Evolutionary conservation across 371 early-diverging fungal species (phyloP), one percentile per base, ranked within the genome.

Genomic region (Mortierella polycephala): DNA sequence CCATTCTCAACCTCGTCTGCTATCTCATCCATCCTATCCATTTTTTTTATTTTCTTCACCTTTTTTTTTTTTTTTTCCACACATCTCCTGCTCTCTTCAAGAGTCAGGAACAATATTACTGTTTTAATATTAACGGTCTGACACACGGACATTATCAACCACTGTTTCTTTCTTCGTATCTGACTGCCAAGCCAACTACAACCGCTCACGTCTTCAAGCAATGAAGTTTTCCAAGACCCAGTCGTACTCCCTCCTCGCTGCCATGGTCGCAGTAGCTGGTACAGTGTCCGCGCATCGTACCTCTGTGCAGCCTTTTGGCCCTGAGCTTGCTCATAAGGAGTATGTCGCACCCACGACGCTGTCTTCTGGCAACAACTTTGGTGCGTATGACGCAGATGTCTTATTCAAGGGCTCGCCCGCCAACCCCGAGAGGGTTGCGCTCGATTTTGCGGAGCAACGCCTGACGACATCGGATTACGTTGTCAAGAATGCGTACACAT

Each of bases 401-500:
- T 71, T 79, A 68, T 79, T 74, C n/a, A 21, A 46, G 1, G 75
- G 80, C 10, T 61, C 74, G 7, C 45, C 67, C 20, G 21, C 60
- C 9, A 60, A 84, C 67, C 81, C 86, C 18, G 68, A 64, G 41
- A 80, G 81, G 47, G 81, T 81, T 37, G 87, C 87, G 57, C 65
- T 83, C 7, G 81, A 84, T n/a, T 87, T 85, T 81, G 87, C 81
- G 30, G 75, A 84, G 55, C 50, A 74, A 11, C 77, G 74, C 21
- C 54, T 89, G 41, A 82, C 83, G 2, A 56, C 57, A 0, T 81
- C 84, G 37, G 84, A 87, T 42, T 88, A 82, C 63, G 72, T 86
- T 14, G 84, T 92, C 59, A 83, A 86, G 74, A 85, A 87, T 56
- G 74, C 88, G 30, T 94, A 94, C 74, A 87, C 84, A 47, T 87